Base-by-base conservation (phyloP, 2,329 filamentous ascomycete species). In the Xylariales sp. region DNA sequence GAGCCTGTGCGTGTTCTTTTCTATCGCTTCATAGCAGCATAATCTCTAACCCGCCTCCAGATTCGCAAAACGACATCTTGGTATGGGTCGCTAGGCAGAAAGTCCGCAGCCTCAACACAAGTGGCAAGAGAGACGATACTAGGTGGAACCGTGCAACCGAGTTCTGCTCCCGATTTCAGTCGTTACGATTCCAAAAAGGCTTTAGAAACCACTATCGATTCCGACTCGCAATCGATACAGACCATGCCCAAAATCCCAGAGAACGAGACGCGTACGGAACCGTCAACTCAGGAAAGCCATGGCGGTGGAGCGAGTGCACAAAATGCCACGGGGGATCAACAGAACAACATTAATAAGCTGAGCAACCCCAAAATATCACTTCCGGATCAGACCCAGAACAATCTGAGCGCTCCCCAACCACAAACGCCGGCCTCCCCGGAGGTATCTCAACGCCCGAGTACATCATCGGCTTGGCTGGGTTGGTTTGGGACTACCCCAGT, bases 51-150 rank as follows among this genome's bases (percentile, higher is more conserved):
- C 17, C 21, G 18, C 31, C 37, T 13, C 2, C 48, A 78, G 73
- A 57, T 70, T 25, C 68, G 66, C 42, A 77, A 77, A 52, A 59
- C 69, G 7, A 65, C 65, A 33, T 81, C 76, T 54, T 83, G 78
- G 78, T 82, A 82, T 55, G 75, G 76, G 37, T 76, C 78, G 75
- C 72, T 76, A 14, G 65, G 72, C 20, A 82, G 82, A 51, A 40
- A 40, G 27, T 74, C 78, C 6, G 61, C 66, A 13, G 68, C 78
- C 19, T 82, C 77, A 7, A 81, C 73, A 5, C 74, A 78, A 36
- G 62, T 83, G 30, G 76, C 76, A 4, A 69, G 67, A 45, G 78
- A 83, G 54, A 77, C 72, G 11, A 81, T 83, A 19, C 59, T 76
- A 31, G 78, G 76, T 20, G 75, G 70, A 33, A 77, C 72, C 3